phyloP scores from a whole-genome alignment of 257 asterid genomes.

The Catharanthus roseus region DNA sequence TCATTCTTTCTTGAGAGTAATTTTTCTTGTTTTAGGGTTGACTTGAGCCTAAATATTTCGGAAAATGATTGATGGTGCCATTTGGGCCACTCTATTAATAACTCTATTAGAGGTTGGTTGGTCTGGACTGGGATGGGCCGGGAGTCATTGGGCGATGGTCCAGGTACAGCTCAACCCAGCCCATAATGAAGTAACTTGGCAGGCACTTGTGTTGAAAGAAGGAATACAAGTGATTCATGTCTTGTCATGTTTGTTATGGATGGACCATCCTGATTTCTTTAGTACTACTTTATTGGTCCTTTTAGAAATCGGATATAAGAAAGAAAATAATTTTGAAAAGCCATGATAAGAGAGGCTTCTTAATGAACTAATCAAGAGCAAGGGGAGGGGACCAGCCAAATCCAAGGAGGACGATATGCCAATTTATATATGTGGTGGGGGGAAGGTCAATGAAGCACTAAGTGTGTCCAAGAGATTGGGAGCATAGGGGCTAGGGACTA shows the following conservation, averaged over 20 bases:
- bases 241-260: neutral
- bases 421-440: slow-evolving; percentile 12
- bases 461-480: slow-evolving; percentile 3
- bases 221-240: neutral
- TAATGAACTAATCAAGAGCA: slow-evolving; percentile 7
- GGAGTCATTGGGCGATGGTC: too few relatives aligned
- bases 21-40: neutral
- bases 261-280: slow-evolving; percentile 1
- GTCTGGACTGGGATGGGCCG: neutral
- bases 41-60: neutral
- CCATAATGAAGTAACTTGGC: neutral
- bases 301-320: neutral
- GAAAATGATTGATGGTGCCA: neutral
- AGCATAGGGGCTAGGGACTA: neutral
- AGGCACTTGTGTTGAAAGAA: neutral
- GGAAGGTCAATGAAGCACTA: slow-evolving; percentile 16
- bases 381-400: slow-evolving; percentile 13
- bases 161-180: neutral
- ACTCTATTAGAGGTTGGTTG: neutral
- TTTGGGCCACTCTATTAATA: neutral
- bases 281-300: neutral
- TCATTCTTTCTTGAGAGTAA: neutral
- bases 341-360: slow-evolving; percentile 7
- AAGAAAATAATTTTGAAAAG: neutral
- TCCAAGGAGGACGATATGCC: slow-evolving; percentile 22